Evolutionary conservation across 495 filamentous ascomycete species (phyloP).

Genomic region (Diplogelasinospora grovesii): DNA sequence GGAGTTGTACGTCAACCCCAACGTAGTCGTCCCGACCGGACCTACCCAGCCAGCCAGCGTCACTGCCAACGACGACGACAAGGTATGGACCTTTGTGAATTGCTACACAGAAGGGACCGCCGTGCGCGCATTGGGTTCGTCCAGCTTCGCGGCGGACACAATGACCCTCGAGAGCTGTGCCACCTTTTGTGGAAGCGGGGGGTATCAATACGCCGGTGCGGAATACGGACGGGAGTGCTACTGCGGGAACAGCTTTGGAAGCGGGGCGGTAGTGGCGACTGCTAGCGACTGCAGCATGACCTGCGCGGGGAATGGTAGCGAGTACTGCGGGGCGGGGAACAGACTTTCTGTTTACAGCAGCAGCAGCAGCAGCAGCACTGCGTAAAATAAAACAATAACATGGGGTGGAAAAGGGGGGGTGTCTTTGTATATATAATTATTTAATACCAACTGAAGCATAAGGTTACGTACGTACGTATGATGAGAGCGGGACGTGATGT

Average conservation of each 20-base stretch:
- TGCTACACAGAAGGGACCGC: conserved; percentile 34
- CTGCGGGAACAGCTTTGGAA: conserved; percentile 31
- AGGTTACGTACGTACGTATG: too few relatives aligned
- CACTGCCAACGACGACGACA: conserved; percentile 11
- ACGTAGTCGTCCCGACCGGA: conserved; percentile 4
- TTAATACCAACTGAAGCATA: too few relatives aligned
- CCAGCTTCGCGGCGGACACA: conserved; percentile 9
- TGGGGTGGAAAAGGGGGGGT: neutral
- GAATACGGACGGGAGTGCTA: conserved; percentile 35
- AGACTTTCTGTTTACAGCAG: conserved; percentile 28
- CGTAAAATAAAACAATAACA: too few relatives aligned
- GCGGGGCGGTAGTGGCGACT: conserved; percentile 16
- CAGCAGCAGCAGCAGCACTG: too few relatives aligned
- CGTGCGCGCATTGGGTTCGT: conserved; percentile 18
- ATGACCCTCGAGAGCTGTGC: conserved; percentile 37
- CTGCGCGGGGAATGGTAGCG: conserved; percentile 29
- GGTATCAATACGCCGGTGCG: conserved; percentile 30
- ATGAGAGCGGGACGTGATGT: too few relatives aligned
- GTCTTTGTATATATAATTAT: too few relatives aligned
- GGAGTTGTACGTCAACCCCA: conserved; percentile 27
- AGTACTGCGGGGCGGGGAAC: conserved; percentile 37
- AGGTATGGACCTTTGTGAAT: conserved; percentile 29
- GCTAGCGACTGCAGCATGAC: conserved; percentile 31
- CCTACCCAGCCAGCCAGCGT: conserved; percentile 19
- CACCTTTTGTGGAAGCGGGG: conserved; percentile 25